Base-by-base conservation (phyloP, 139 green algal genomes). In the Auxenochlorella pyrenoidosa region DNA sequence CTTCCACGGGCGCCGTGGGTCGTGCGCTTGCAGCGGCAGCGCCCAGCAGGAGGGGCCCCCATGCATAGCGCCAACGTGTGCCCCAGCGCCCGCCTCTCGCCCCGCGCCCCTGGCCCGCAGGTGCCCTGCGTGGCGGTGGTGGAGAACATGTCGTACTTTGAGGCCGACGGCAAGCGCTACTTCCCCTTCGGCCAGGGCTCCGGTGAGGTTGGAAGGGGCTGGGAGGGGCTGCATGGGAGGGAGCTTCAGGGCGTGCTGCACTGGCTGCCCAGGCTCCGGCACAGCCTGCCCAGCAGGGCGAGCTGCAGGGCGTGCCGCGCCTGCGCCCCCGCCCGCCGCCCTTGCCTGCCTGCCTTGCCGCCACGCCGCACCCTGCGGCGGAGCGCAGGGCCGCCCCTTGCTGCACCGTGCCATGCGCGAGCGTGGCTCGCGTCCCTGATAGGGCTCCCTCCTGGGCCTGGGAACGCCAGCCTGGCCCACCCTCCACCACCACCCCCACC, bases 111-210 rank as follows among this genome's bases (percentile, higher is more conserved):
- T 70, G 86, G 38, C 28, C 30, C 82, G 75, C 87, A 87, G 80
- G 97, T 99, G 79, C 98, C 97, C 0, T 99, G 96, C 77, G 97
- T 99, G 54, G 94, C 95, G 18, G 97, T 99, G 30, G 98, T 98
- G n/a, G 97, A 99, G 93, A 99, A 99, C 95, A 99, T 99, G 98
- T 91, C 86, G 0, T 99, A 96, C 93, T 99, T 99, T 91, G 97
- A 99, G 12, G 97, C 82, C 0, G 95, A 93, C 40, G 97, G 96
- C 72, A 95, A 95, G 88, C 86, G 92, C 0, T 96, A 98, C 92
- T 93, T 91, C 82, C 97, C 97, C 18, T 99, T 99, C 89, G 97
- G 97, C 75, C 82, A 94, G 85, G 97, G 97, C 36, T 93, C 90
- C 18, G 93, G 92, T 76, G 63, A 30, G 79, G 70, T 34, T 24